Conservation (phyloP, 2,329 filamentous ascomycete genomes). For the Tolypocladium sp. region DNA sequence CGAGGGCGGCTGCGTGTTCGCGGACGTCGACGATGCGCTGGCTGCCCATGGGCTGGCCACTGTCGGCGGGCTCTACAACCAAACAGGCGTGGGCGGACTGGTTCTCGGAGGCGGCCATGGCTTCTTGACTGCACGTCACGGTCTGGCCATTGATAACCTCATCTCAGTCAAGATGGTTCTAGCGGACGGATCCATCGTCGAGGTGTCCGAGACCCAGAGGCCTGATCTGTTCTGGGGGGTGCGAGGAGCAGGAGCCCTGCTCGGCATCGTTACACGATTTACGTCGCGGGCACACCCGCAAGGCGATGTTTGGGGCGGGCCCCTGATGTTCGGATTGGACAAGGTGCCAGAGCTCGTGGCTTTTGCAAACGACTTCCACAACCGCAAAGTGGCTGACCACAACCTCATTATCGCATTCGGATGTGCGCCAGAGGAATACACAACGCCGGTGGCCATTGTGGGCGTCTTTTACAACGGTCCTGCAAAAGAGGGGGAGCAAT, state of each 20-base stretch:
- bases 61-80: constrained; percentile 52
- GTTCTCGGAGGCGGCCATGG: constrained; percentile 51
- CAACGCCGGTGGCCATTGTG: neutral
- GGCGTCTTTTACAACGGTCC: constrained; percentile 3
- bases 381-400: constrained; percentile 7
- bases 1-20: constrained; percentile 44
- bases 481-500: constrained; percentile 5
- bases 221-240: constrained; percentile 31
- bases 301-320: constrained; percentile 20
- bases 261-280: constrained; percentile 32
- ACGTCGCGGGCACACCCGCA: constrained; percentile 12
- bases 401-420: constrained; percentile 2
- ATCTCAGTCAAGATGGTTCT: constrained; percentile 29
- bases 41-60: constrained; percentile 44
- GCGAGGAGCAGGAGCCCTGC: constrained; percentile 29
- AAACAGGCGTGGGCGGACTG: constrained; percentile 53
- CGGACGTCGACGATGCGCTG: constrained; percentile 42
- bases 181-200: constrained; percentile 24
- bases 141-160: constrained; percentile 37
- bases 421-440: constrained; percentile 1
- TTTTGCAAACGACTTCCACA: constrained; percentile 19
- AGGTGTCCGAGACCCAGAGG: constrained; percentile 32
- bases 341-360: constrained; percentile 18
- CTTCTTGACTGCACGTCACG: constrained; percentile 43
- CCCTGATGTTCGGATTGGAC: constrained; percentile 13